Base-by-base conservation (phyloP, 108 stramenopile genomes). In the Stephanodiscus minutulus region DNA sequence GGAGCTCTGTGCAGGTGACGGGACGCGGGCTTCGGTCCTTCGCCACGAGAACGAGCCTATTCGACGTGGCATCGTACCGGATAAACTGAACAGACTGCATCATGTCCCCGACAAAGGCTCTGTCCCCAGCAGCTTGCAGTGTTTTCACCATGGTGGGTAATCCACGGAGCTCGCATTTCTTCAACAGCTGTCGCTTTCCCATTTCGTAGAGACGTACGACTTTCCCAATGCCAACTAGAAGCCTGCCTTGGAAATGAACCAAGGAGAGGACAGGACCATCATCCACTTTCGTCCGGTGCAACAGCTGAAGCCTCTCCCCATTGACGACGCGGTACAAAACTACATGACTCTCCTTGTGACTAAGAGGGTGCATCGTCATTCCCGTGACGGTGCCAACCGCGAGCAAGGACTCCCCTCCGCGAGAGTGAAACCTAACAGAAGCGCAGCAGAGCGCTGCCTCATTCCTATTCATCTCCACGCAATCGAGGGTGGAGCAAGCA, bases 101-200 rank as follows among this genome's bases (percentile, higher is more conserved):
- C 83, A 96, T 87, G 65, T 99, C 99, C 20, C 93, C 91, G 68
- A 91, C 76, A 61, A 83, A 98, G 31, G 91, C 91, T 28, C 97
- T 85, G 63, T 97, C 96, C 0, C 95, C 95, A 27, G 89, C 86
- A 21, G 87, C 85, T 70, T 95, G 94, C 10, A 98, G 56, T 3
- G 85, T 85, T 65, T 94, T 92, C 44, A 98, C 93, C 81, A 87
- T 86, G 17, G 86, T 96, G 6, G 96, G 97, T 57, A 96, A 77
- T 25, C 82, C 84, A 28, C 92, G 83, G 29, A 93, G 77, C 82
- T 98, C 98, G 61, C 97, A 96, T 87, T 98, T 98, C 65, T 96
- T 91, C 43, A 99, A 66, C 20, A 99, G 86, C 77, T 98, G 98
- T 20, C 94, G 94, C 79, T 97, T 98, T 21, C 99, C 99, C 85